phyloP scores from a whole-genome alignment of 108 stramenopile species.

The Epithemia pelagica region DNA sequence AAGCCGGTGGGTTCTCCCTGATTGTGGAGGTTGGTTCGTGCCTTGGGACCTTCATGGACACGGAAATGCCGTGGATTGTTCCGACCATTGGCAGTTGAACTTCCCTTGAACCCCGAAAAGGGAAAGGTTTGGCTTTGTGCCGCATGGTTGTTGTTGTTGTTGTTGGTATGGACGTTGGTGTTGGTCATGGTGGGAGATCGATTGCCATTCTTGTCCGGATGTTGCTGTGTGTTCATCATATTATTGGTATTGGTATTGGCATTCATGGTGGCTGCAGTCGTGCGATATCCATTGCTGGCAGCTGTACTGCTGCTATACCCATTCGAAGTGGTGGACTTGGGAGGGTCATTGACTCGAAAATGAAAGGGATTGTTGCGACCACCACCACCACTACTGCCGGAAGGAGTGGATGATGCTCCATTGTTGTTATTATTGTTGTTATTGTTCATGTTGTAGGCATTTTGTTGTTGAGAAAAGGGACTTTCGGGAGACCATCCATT shows the following conservation, averaged over 20 bases:
- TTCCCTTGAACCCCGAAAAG: background rate
- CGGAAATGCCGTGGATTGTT: background rate
- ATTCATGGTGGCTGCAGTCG: too few relatives aligned
- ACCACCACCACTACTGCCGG: background rate
- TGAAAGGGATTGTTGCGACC: background rate
- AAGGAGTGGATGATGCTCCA: background rate
- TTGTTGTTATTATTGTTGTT: background rate
- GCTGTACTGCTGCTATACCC: background rate
- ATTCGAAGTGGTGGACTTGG: background rate
- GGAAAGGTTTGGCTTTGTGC: too few relatives aligned
- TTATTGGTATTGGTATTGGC: background rate
- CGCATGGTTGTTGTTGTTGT: too few relatives aligned
- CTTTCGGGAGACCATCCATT: too few relatives aligned
- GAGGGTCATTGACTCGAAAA: background rate
- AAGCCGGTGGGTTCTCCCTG: too few relatives aligned
- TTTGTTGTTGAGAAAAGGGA: slow-evolving; percentile 1
- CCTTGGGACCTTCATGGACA: too few relatives aligned
- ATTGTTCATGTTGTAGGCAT: background rate
- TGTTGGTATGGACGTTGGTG: too few relatives aligned
- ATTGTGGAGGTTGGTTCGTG: too few relatives aligned
- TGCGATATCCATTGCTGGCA: background rate
- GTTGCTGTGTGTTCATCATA: too few relatives aligned
- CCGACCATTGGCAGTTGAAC: background rate
- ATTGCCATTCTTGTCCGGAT: too few relatives aligned
- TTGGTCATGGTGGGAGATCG: too few relatives aligned